phyloP scores from a whole-genome alignment of 2,329 filamentous ascomycete genomes.

The Hyphodiscus sp. region DNA sequence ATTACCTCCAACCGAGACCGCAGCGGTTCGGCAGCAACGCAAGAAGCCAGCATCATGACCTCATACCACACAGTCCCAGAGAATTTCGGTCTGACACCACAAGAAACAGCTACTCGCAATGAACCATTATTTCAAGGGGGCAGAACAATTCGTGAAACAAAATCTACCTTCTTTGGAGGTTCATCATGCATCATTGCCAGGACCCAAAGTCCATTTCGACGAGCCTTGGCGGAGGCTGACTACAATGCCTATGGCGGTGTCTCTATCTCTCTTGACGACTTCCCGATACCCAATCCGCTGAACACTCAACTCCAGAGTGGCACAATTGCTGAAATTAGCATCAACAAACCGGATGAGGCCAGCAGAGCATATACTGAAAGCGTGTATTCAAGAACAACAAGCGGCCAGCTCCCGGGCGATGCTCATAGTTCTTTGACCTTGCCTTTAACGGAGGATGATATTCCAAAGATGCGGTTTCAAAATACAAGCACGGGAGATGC shows the following conservation, averaged over 20 bases:
- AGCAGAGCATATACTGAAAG: slow-evolving; percentile 25
- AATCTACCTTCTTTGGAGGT: slow-evolving; percentile 47
- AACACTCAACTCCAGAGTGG: slow-evolving; percentile 4
- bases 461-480: slow-evolving; percentile 2
- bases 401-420: slow-evolving; percentile 19
- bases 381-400: slow-evolving; percentile 30
- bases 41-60: slow-evolving; percentile 9
- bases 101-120: slow-evolving; percentile 24
- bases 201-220: slow-evolving; percentile 49
- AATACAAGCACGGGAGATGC: slow-evolving; percentile 28
- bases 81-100: slow-evolving; percentile 17
- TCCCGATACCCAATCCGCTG: slow-evolving; percentile 8
- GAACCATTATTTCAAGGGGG: slow-evolving; percentile 22
- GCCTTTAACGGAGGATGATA: slow-evolving; percentile 7
- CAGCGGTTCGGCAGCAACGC: neutral
- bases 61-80: slow-evolving; percentile 18
- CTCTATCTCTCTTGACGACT: neutral
- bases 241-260: slow-evolving; percentile 5
- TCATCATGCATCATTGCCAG: slow-evolving; percentile 46
- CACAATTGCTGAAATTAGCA: neutral
- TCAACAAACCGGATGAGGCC: neutral
- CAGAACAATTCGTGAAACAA: slow-evolving; percentile 35
- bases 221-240: slow-evolving; percentile 34
- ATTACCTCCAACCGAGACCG: neutral
- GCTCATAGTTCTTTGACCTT: slow-evolving; percentile 17